Conservation (phyloP, 2,329 filamentous ascomycete species). For the Corynespora cassiicola region DNA sequence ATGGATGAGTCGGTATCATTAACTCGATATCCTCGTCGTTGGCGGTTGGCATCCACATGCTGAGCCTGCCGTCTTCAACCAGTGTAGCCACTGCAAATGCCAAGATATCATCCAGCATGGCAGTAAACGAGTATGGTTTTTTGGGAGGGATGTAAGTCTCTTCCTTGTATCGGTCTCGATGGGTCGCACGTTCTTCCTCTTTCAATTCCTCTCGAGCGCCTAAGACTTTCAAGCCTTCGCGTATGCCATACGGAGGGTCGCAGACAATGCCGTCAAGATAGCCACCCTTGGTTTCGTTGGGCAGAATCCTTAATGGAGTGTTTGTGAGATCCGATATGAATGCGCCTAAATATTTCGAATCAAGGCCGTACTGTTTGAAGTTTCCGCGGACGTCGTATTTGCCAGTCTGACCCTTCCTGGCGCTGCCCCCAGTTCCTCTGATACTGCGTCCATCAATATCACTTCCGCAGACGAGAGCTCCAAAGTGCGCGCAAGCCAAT, state of each 20-base stretch:
- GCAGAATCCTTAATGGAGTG: slow-evolving; percentile 65
- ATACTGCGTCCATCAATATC: slow-evolving; percentile 95
- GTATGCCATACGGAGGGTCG: slow-evolving; percentile 93
- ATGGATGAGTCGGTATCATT: slow-evolving; percentile 76
- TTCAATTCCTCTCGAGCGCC: slow-evolving; percentile 68
- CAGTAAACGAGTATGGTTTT: slow-evolving; percentile 87
- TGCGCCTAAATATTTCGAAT: slow-evolving; percentile 71
- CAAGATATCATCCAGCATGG: slow-evolving; percentile 89
- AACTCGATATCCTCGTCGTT: slow-evolving; percentile 69
- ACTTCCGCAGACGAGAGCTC: slow-evolving; percentile 80
- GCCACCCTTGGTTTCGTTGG: slow-evolving; percentile 35
- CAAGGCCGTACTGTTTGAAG: slow-evolving; percentile 81
- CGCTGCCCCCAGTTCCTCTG: slow-evolving; percentile 66
- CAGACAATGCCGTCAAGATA: slow-evolving; percentile 91
- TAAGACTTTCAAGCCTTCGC: slow-evolving; percentile 88
- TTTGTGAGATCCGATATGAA: slow-evolving; percentile 91
- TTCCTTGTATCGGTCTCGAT: slow-evolving; percentile 31
- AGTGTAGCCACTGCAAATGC: slow-evolving; percentile 79
- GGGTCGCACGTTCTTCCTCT: slow-evolving; percentile 29
- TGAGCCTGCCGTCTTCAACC: slow-evolving; percentile 78
- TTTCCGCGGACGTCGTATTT: slow-evolving; percentile 69
- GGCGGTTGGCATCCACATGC: slow-evolving; percentile 97
- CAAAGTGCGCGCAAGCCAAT: slow-evolving; percentile 88
- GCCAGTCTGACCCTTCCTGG: slow-evolving; percentile 46
- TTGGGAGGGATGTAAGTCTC: slow-evolving; percentile 82